Percentiles rank a stretch among this genome's conserved stretches.
These are phyloP conservation scores for Cyclotella kingstonii DNA, from an alignment of 108 stramenopile species.

Conservation along the genomic window DNA sequence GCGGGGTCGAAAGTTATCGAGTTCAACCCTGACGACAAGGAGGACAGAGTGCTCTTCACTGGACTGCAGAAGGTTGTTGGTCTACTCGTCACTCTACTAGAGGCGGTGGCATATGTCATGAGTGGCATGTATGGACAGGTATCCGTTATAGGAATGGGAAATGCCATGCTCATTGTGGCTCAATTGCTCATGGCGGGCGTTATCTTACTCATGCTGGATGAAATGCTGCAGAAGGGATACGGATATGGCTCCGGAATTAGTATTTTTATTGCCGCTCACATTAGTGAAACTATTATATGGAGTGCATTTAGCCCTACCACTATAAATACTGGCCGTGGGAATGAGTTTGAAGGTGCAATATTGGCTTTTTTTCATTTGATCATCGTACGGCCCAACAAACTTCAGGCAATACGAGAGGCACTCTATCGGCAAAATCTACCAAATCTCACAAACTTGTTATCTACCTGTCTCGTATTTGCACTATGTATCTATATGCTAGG, in stretches of 20 bases:
- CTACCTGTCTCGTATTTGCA: slow-evolving; percentile 94
- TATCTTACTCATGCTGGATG: slow-evolving; percentile 97
- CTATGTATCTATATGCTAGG: slow-evolving; percentile 99
- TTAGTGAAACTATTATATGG: slow-evolving; percentile 98
- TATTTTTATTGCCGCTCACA: slow-evolving; percentile 99
- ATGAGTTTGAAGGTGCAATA: slow-evolving; percentile 99
- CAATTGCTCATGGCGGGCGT: slow-evolving; percentile 96
- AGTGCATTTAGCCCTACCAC: slow-evolving; percentile 98
- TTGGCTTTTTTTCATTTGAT: slow-evolving; percentile 97
- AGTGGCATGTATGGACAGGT: slow-evolving; percentile 99
- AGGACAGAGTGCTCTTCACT: slow-evolving; percentile 95
- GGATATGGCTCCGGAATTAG: slow-evolving; percentile 97
- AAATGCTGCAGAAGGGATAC: slow-evolving; percentile 98
- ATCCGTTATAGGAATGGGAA: slow-evolving; percentile 92
- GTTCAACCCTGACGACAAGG: slow-evolving; percentile 95
- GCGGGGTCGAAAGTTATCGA: slow-evolving; percentile 95
- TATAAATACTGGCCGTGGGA: slow-evolving; percentile 99
- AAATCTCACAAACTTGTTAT: slow-evolving; percentile 96
- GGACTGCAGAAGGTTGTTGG: slow-evolving; percentile 99
- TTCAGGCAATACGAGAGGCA: slow-evolving; percentile 92
- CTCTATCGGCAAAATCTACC: slow-evolving; percentile 97
- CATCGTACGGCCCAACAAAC: slow-evolving; percentile 92
- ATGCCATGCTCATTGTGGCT: slow-evolving; percentile 96
- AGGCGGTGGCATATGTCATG: slow-evolving; percentile 97
- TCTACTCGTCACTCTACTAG: slow-evolving; percentile 94